Percentiles rank a stretch among this genome's conserved stretches.
Evolutionary conservation across 2,329 filamentous ascomycete species (phyloP).

Genomic region (Colletotrichum scovillei): DNA sequence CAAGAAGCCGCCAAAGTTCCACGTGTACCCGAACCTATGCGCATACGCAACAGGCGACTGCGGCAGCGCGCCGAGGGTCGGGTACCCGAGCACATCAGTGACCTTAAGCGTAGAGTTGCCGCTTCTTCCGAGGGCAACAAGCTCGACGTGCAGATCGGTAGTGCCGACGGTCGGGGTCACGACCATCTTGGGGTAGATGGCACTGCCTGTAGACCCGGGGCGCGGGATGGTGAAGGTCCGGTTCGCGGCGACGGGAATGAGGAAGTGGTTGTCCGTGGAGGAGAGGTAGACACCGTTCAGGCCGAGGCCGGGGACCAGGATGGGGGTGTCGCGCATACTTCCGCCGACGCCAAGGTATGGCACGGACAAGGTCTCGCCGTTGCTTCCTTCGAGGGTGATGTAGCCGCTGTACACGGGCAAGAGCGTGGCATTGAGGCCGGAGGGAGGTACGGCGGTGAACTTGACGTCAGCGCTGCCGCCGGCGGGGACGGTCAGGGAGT

Average conservation of each 20-base stretch:
- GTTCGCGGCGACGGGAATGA: conserved; percentile 36
- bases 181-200: conserved; percentile 16
- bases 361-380: conserved; percentile 48
- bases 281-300: conserved; percentile 34
- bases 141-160: conserved; percentile 38
- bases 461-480: conserved; percentile 40
- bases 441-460: conserved; percentile 43
- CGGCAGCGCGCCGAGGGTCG: conserved; percentile 38
- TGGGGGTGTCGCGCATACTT: conserved; percentile 38
- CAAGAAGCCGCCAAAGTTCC: conserved; percentile 40
- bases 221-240: conserved; percentile 40
- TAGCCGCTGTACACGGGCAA: conserved; percentile 57
- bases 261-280: conserved; percentile 28
- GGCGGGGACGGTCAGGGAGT: conserved; percentile 43
- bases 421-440: conserved; percentile 41
- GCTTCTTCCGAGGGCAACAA: conserved; percentile 34
- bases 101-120: conserved; percentile 30
- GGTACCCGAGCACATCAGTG: conserved; percentile 36
- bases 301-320: conserved; percentile 25
- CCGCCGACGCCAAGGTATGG: conserved; percentile 53
- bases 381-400: conserved; percentile 52
- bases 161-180: conserved; percentile 35
- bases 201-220: conserved; percentile 22
- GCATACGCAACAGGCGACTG: conserved; percentile 37
- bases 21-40: not conserved